Conservation (phyloP, 345 rosid genomes). For the Citrus hindsii region DNA sequence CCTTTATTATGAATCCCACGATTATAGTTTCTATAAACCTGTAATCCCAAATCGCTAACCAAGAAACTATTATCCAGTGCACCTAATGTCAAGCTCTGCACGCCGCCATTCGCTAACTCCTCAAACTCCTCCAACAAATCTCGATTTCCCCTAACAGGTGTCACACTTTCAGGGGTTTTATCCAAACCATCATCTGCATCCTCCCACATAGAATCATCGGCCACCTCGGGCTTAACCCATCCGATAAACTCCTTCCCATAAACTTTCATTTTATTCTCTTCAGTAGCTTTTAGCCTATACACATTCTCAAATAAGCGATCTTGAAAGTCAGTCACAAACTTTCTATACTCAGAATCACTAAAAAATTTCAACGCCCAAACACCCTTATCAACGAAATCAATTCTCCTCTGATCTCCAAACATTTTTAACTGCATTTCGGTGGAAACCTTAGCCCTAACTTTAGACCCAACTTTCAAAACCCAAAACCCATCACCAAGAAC, state of each 20-base stretch:
- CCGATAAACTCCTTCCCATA: slow-evolving; percentile 90
- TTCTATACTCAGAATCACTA: slow-evolving; percentile 61
- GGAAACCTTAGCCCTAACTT: slow-evolving; percentile 67
- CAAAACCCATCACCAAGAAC: slow-evolving; percentile 38
- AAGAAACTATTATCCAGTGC: slow-evolving; percentile 89
- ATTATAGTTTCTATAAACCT: slow-evolving; percentile 67
- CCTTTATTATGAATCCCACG: slow-evolving; percentile 87
- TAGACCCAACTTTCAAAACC: slow-evolving; percentile 68
- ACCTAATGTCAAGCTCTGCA: slow-evolving; percentile 85
- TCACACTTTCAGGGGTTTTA: slow-evolving; percentile 19
- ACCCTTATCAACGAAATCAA: slow-evolving; percentile 67
- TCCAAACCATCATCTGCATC: slow-evolving; percentile 56
- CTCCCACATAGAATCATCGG: slow-evolving; percentile 96
- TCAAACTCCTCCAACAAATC: slow-evolving; percentile 80
- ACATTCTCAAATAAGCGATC: slow-evolving; percentile 86
- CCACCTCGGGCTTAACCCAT: slow-evolving; percentile 84
- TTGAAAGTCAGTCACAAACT: slow-evolving; percentile 62
- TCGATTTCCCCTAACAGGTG: slow-evolving; percentile 27
- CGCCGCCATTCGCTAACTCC: slow-evolving; percentile 86
- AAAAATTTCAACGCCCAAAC: slow-evolving; percentile 93
- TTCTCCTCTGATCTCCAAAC: slow-evolving; percentile 79
- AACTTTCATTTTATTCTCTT: slow-evolving; percentile 65
- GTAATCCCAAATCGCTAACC: slow-evolving; percentile 85
- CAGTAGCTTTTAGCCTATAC: slow-evolving; percentile 56
- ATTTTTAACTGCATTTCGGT: slow-evolving; percentile 80